Conservation (phyloP, 305 asterid genomes). For the Coffea humblotiana region DNA sequence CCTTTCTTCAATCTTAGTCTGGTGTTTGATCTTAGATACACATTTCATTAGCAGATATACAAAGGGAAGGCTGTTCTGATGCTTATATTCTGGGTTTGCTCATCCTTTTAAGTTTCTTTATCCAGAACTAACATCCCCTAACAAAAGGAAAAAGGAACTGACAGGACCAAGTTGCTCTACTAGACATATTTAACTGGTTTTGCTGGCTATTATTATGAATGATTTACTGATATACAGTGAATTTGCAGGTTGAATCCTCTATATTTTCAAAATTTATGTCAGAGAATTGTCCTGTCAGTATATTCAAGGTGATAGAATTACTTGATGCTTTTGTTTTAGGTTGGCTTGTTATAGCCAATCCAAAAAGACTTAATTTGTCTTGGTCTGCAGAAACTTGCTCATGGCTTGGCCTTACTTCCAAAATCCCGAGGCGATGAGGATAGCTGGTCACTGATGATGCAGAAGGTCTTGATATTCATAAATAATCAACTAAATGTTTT, state of each 20-base stretch:
- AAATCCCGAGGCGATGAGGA: conserved; percentile 77
- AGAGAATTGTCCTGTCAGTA: conserved; percentile 50
- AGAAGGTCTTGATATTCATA: conserved; percentile 57
- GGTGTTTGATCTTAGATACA: background rate
- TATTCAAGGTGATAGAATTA: conserved; percentile 54
- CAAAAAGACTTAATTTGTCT: conserved; percentile 23
- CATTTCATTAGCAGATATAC: background rate
- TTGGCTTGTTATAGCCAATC: conserved; percentile 25
- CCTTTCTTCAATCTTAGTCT: background rate
- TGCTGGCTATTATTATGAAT: background rate
- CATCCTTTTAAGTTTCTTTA: background rate
- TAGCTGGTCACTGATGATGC: conserved; percentile 76
- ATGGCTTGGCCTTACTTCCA: conserved; percentile 71
- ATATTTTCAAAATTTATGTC: conserved; percentile 64
- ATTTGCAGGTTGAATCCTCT: conserved; percentile 77
- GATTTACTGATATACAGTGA: conserved; percentile 7
- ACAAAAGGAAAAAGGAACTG: background rate
- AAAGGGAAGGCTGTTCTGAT: background rate
- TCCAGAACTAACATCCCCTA: background rate
- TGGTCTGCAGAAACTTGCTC: conserved; percentile 67
- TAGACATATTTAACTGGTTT: background rate
- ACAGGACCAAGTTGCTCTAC: background rate
- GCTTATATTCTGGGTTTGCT: background rate
- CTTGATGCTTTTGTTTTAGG: conserved; percentile 14
- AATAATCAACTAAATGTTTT: conserved; percentile 62